Base-by-base conservation (phyloP, 805 yeast species). In the Candida insectorum region DNA sequence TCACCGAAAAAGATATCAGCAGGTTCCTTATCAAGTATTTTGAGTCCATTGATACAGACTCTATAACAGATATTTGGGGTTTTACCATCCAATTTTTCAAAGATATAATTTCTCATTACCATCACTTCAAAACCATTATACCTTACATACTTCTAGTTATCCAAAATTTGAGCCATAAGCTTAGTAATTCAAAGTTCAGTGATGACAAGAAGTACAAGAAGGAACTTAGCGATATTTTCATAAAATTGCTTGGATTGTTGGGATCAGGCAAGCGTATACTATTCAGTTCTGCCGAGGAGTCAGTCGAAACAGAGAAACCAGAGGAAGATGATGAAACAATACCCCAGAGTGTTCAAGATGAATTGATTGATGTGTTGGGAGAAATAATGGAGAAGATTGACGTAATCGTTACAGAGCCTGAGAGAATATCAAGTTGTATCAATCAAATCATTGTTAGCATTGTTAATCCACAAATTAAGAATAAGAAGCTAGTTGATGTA, bases 1-100 rank as follows among this genome's bases (percentile, higher is more conserved):
- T 82, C 3, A 49, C 67, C 5, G 77, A 70, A 6, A 55, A 50
- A 23, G 65, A 61, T 6, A 47, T 82, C 9, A 62, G 77, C 2
- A 28, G 16, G 29, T 34, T 34, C n/a, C 55, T 88, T 37, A 66
- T 77, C 6, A 62, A 60, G 0, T 93, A 91, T 52, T 60, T 81
- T 15, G 60, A 60, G 4, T 71, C 88, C 0, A 60, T 89, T 24
- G 95, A 85, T 43, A 72, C 71, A 40, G 95, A 87, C 46, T 77
- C 85, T 0, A 63, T 87, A 30, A 88, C 83, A 39, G 97, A 91
- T 37, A 71, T 88, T 13, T 91, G 88, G 80, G 54, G 56, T 7
- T 73, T 71, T 15, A 61, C 81, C 21, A 60, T 75, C 16, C 52
- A 54, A 2, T 88, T 85, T 43, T 62, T 85, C 44, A 79, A 70